These are phyloP conservation scores for Aspergillus indologenus DNA, from an alignment of 495 filamentous ascomycete genomes.

Conservation along the genomic window DNA sequence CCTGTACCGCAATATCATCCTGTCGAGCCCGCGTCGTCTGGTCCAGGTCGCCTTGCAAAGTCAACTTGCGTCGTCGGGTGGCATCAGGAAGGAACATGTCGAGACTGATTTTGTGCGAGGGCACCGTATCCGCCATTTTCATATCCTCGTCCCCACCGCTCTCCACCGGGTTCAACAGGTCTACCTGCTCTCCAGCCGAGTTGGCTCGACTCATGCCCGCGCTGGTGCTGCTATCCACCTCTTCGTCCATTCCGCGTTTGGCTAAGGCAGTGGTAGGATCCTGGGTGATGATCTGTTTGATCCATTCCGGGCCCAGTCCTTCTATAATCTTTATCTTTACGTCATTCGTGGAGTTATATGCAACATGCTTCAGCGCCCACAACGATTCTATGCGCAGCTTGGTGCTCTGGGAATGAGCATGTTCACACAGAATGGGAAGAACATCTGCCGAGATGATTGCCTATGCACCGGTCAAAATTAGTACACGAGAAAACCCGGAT, in stretches of 20 bases:
- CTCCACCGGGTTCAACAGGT: slow-evolving; percentile 60
- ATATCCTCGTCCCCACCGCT: slow-evolving; percentile 64
- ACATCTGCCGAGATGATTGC: slow-evolving; percentile 72
- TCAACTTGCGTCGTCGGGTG: slow-evolving; percentile 43
- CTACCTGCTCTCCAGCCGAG: slow-evolving; percentile 62
- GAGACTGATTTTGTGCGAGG: slow-evolving; percentile 41
- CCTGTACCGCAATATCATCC: slow-evolving; percentile 82
- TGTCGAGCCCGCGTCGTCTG: slow-evolving; percentile 55
- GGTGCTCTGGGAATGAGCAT: slow-evolving; percentile 73
- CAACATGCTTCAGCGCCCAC: slow-evolving; percentile 91
- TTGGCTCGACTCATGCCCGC: slow-evolving; percentile 61
- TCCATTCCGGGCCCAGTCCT: slow-evolving; percentile 72
- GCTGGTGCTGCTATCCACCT: slow-evolving; percentile 33
- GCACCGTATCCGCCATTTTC: slow-evolving; percentile 54
- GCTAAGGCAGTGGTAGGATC: slow-evolving; percentile 34
- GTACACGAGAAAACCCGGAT: neutral
- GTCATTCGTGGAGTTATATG: slow-evolving; percentile 61
- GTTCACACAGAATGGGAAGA: slow-evolving; percentile 73
- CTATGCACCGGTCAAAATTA: slow-evolving; percentile 42
- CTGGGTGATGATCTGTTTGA: slow-evolving; percentile 67
- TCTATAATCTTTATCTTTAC: slow-evolving; percentile 74
- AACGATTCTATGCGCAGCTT: slow-evolving; percentile 74
- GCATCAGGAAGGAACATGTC: slow-evolving; percentile 42
- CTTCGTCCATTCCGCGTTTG: slow-evolving; percentile 37
- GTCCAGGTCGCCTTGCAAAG: slow-evolving; percentile 47